Evolutionary conservation across 2,329 filamentous ascomycete genomes (phyloP), one percentile per base, ranked within the genome.

Genomic region (Verticillium tricorpus): DNA sequence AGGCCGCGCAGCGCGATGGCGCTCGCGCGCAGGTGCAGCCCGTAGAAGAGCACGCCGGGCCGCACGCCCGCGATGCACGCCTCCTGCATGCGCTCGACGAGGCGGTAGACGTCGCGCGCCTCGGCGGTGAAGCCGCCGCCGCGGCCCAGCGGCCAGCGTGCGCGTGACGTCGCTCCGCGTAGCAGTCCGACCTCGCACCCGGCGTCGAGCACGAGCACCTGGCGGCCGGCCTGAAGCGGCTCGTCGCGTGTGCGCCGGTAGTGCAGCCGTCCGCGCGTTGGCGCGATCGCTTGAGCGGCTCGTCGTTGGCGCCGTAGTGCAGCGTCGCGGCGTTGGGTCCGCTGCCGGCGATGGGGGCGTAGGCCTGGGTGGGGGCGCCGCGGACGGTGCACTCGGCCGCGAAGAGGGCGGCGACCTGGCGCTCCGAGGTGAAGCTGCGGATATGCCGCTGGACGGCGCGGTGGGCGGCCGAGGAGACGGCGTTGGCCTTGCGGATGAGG

Each of bases 141-240:
- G 7, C 7, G 3, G 15, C 82, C 84, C 25, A 97, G 77, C 5
- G 94, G 94, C 67, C 67, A 97, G 87, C 0, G 93, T 95, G 40
- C 94, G 86, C 0, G 95, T 98, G 32, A 98, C 87, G 74, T 98
- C 94, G 62, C 90, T 91, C 34, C 34, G 92, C 92, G 73, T 99
- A 98, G 68, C 90, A 89, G 57, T 87, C 78, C 78, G 76, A 88
- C 96, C 75, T 98, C 94, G 67, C 88, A 90, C 2, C 92, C 93
- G 1, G 94, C 93, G 72, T 99, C 94, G 5, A 99, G 80, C 22
- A 96, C 88, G 35, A 98, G 78, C 34, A 93, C 82, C 70, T 93
- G 86, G 62, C 88, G 84, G 31, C 88, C 86, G 2, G 78, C 77
- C n/a, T n/a, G n/a, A n/a, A n/a, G n/a, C n/a, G n/a, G n/a, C n/a